Evolutionary conservation across 225 moss, liverwort and hornwort genomes (phyloP).

Genomic region (Physcomitrellopsis africana): DNA sequence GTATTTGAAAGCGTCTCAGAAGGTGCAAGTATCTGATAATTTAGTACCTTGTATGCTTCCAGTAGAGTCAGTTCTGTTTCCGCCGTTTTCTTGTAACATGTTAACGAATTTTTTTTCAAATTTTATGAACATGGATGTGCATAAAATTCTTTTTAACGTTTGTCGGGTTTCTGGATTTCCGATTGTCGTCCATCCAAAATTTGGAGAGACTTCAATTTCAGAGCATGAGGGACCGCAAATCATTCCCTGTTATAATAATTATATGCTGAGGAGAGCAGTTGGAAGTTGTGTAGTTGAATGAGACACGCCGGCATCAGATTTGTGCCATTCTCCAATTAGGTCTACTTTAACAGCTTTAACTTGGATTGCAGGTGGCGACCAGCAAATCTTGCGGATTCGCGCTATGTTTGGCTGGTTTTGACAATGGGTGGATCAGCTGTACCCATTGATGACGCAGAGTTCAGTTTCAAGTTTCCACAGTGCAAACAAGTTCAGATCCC

Average conservation of each 20-base stretch:
- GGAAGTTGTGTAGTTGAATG: neutral
- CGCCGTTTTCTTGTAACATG: neutral
- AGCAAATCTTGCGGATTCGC: slow-evolving; percentile 79
- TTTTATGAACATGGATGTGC: slow-evolving; percentile 14
- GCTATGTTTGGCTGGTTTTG: slow-evolving; percentile 91
- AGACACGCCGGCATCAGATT: neutral
- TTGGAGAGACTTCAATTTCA: neutral
- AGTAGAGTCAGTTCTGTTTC: neutral
- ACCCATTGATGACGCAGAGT: slow-evolving; percentile 64
- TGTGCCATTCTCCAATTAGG: neutral
- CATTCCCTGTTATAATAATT: slow-evolving; percentile 3
- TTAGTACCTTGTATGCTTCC: neutral
- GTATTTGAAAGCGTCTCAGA: neutral
- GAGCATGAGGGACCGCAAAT: neutral
- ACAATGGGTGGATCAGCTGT: slow-evolving; percentile 78
- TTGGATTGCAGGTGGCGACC: slow-evolving; percentile 81
- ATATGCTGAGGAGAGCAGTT: neutral
- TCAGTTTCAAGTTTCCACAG: slow-evolving; percentile 62
- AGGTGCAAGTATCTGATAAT: neutral
- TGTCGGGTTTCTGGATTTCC: slow-evolving; percentile 2
- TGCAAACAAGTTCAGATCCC: slow-evolving; percentile 79
- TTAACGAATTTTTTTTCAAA: neutral
- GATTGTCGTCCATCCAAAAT: neutral
- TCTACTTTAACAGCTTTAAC: slow-evolving; percentile 11
- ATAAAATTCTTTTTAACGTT: neutral